A percentile compares a stretch with the other conserved stretches of the same genome.
Conservation (phyloP, 768 basidiomycete species). For the Steccherinum ochraceum region DNA sequence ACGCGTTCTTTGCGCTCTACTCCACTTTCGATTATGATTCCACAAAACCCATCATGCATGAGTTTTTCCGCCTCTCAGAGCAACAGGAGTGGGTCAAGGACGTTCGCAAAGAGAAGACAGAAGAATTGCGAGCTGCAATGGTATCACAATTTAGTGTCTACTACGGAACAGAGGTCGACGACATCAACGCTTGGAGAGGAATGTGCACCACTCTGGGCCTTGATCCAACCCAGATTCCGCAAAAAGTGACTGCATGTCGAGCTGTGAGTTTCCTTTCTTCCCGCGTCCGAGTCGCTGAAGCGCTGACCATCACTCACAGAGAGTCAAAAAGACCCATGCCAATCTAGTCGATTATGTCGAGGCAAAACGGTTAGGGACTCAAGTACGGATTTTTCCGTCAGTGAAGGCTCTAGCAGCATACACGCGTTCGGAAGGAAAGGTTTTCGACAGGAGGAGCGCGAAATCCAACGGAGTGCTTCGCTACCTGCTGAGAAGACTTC, state of each 20-base stretch:
- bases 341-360: neutral
- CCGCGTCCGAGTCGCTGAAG: neutral
- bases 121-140: neutral
- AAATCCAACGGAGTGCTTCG: neutral
- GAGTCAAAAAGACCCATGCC: neutral
- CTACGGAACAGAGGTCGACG: neutral
- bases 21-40: neutral
- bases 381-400: neutral
- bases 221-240: neutral
- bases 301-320: neutral
- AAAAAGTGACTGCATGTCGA: neutral
- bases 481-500: no score
- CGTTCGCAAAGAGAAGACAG: neutral
- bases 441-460: neutral
- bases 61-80: neutral
- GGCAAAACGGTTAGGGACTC: neutral
- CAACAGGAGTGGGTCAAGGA: neutral
- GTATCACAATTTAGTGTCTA: neutral
- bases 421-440: neutral
- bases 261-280: neutral
- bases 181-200: neutral
- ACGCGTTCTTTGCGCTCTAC: neutral
- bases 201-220: neutral
- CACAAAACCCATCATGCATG: neutral
- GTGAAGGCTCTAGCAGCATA: neutral